Base-by-base conservation (phyloP, 257 asterid species). In the Lithospermum erythrorhizon region DNA sequence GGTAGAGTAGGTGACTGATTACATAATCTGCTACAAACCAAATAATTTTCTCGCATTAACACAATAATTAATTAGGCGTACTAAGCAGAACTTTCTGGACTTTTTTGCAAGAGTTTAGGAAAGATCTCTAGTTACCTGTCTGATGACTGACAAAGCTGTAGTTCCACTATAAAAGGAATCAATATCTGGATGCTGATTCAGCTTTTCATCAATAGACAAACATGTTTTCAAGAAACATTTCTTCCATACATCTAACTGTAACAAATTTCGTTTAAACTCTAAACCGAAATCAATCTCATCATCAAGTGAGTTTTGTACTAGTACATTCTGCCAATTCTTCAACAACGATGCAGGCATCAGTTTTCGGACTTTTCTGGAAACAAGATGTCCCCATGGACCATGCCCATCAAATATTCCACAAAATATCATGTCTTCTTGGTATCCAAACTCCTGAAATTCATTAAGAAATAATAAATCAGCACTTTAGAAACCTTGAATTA, bases 401-500 rank as follows among this genome's bases (percentile, higher is more conserved):
- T 88, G 95, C 62, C 95, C 95, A 48, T 88, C 93, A 53, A 88
- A 88, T 27, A 88, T 81, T 1, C 95, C 96, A 75, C 95, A 83
- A 64, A 83, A 81, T 0, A 72, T 72, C 85, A 83, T 78, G 65
- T 80, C 96, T 49, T 85, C 83, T 73, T 81, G 90, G 65, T 79
- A 74, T 37, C 95, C 96, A 68, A 81, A 88, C 71, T 83, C 94
- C 95, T 87, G 35, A 57, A 45, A 70, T 18, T 19, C 0, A 21
- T 41, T 57, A 14, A 54, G n/a, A 72, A 41, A 19, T 22, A 57
- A 2, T 21, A 32, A 15, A 52, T 54, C 58, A 16, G 20, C 17
- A 57, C 45, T 48, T 35, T 14, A 47, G 61, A 45, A 23, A 20
- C 27, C 29, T 53, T 18, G 25, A 56, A 17, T 16, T n/a, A 57